Conservation (phyloP, 179 eudicot species). For the Spergularia azorica region DNA sequence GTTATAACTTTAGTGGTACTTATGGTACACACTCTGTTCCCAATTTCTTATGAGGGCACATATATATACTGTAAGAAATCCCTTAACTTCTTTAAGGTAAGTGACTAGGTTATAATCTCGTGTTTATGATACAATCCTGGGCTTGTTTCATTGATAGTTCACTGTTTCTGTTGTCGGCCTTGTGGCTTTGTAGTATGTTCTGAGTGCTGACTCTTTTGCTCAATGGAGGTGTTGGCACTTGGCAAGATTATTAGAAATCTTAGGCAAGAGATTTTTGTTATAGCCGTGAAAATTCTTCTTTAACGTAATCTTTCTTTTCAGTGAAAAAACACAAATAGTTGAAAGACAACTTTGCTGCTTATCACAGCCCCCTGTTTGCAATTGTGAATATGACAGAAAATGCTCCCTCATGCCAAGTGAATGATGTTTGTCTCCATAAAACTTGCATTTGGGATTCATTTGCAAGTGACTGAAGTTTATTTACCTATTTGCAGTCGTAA, state of each 20-base stretch:
- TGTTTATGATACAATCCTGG: neutral
- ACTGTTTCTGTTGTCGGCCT: neutral
- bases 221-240: neutral
- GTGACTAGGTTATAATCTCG: neutral
- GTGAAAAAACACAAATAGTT: neutral
- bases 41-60: slow-evolving; percentile 72
- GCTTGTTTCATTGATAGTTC: neutral
- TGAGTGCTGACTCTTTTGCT: neutral
- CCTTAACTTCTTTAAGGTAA: slow-evolving; percentile 71
- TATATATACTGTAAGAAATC: slow-evolving; percentile 62
- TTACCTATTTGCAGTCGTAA: too few species aligned
- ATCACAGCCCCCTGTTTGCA: neutral
- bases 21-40: slow-evolving; percentile 61
- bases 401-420: neutral
- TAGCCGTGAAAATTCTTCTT: neutral
- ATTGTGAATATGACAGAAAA: neutral
- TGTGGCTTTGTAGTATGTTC: neutral
- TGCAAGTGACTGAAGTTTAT: too few species aligned
- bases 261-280: neutral
- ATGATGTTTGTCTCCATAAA: neutral
- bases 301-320: neutral
- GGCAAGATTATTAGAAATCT: neutral
- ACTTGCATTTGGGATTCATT: too few species aligned
- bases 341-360: neutral
- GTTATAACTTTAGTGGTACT: slow-evolving; percentile 65